Percentiles rank a stretch among this genome's conserved stretches.
Conservation (phyloP, 2,329 filamentous ascomycete species). For the Fusarium penzigii region DNA sequence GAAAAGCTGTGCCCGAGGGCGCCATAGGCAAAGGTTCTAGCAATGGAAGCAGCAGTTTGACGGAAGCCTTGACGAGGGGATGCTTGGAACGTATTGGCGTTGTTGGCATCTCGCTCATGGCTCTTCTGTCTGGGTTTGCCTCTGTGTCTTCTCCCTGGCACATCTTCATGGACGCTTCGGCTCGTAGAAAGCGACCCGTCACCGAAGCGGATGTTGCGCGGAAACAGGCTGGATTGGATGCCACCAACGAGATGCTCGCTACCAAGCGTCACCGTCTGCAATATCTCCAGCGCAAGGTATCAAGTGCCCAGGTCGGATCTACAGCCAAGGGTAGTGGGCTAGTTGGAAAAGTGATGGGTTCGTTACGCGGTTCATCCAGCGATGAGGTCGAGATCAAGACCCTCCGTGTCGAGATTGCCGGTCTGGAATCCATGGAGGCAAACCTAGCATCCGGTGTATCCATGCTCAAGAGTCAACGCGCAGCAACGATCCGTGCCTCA, state of each 20-base stretch:
- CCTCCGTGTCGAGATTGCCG: conserved; percentile 74
- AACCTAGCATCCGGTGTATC: conserved; percentile 67
- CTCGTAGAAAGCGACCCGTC: conserved; percentile 54
- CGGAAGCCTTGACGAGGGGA: conserved; percentile 48
- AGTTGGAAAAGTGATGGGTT: conserved; percentile 72
- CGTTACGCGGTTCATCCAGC: conserved; percentile 64
- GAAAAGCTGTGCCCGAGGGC: conserved; percentile 57
- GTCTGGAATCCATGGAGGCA: conserved; percentile 77
- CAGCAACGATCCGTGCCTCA: conserved; percentile 65
- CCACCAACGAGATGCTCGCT: conserved; percentile 76
- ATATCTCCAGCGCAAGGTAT: conserved; percentile 64
- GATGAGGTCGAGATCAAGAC: conserved; percentile 60
- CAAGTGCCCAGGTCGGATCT: conserved; percentile 31
- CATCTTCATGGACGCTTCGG: conserved; percentile 66
- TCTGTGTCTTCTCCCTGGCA: conserved; percentile 89
- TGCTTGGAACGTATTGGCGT: conserved; percentile 74
- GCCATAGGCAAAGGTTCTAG: conserved; percentile 23
- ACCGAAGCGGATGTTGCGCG: conserved; percentile 74
- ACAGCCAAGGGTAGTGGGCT: conserved; percentile 51
- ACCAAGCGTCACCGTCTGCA: conserved; percentile 74
- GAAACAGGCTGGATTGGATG: conserved; percentile 77
- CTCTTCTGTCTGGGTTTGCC: conserved; percentile 83
- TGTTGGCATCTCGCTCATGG: conserved; percentile 85
- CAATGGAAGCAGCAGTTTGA: conserved; percentile 32
- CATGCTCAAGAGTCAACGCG: conserved; percentile 62